Percentiles rank a stretch among this genome's conserved stretches.
Conservation (phyloP, 2,329 filamentous ascomycete genomes). For the Microsporum audouinii region DNA sequence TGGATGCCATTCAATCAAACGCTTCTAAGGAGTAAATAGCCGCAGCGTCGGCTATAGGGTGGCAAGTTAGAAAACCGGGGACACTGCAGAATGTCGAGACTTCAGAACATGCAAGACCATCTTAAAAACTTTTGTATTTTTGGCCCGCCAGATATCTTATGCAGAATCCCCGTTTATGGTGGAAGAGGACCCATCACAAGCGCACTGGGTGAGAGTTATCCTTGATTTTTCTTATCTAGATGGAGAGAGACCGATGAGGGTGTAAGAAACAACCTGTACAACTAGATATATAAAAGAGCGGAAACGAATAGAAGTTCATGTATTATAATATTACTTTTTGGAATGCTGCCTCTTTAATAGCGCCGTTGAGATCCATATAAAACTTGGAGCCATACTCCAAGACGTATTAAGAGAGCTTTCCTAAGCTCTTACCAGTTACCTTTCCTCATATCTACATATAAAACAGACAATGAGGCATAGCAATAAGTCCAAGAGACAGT, state of each 20-base stretch:
- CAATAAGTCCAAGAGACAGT: background rate
- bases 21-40: background rate
- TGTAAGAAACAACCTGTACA: constrained; percentile 2
- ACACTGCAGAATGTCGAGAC: background rate
- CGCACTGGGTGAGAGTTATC: background rate
- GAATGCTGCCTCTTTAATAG: background rate
- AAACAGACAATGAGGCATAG: background rate
- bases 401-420: background rate
- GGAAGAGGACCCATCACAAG: background rate
- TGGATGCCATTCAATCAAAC: constrained; percentile 14
- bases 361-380: background rate
- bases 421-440: background rate
- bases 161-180: background rate
- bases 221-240: background rate
- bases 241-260: background rate
- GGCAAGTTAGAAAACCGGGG: background rate
- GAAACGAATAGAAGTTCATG: constrained; percentile 4
- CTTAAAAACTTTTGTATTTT: background rate
- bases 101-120: background rate
- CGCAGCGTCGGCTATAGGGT: background rate
- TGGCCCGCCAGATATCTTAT: background rate
- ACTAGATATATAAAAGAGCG: constrained; percentile 4
- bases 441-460: background rate
- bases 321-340: background rate
- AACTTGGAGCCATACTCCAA: background rate